These are phyloP conservation scores for Pouteria glomerata DNA, from an alignment of 148 eudicot species.

Conservation along the genomic window DNA sequence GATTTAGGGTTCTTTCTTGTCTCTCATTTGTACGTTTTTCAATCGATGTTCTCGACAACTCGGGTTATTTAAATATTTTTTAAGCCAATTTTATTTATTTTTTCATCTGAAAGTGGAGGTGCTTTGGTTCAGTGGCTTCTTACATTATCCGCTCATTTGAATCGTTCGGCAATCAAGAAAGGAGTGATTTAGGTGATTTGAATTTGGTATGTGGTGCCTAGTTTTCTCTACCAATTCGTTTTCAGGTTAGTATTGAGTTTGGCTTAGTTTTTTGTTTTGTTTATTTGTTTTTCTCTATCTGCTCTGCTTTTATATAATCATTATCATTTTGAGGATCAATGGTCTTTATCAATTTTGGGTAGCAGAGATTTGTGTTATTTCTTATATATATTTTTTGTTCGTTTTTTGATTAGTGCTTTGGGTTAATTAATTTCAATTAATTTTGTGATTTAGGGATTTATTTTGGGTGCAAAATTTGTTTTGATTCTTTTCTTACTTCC, in stretches of 20 bases:
- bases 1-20: background rate
- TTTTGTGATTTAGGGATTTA: background rate
- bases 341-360: background rate
- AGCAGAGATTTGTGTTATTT: no score
- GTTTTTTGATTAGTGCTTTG: conserved; percentile 7
- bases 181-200: background rate
- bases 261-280: no score
- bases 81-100: background rate
- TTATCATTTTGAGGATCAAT: background rate
- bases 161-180: background rate
- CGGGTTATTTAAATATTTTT: background rate
- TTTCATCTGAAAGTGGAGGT: background rate
- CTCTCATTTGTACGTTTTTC: background rate
- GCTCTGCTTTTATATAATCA: background rate
- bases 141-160: background rate
- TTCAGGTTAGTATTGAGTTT: conserved; percentile 1
- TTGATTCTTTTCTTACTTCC: background rate
- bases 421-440: background rate
- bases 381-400: background rate
- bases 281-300: background rate
- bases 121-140: background rate
- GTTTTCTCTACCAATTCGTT: background rate
- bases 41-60: background rate
- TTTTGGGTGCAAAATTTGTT: background rate
- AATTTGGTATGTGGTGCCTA: background rate